Base-by-base conservation (phyloP, 805 yeast species). In the Candida ovalis region DNA sequence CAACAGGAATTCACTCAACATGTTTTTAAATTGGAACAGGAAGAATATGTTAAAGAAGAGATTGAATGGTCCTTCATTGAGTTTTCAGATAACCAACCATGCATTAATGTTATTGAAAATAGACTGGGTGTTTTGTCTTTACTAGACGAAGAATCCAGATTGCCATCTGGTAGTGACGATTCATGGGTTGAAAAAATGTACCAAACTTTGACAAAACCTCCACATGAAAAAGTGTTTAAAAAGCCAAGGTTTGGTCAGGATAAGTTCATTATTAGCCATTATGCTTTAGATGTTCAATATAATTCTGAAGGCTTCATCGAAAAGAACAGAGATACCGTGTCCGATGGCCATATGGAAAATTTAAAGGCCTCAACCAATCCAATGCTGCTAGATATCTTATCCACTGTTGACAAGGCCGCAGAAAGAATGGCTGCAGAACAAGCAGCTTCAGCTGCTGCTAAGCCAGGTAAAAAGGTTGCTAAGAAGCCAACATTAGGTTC, bases 1-100 rank as follows among this genome's bases (percentile, higher is more conserved):
- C 98, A 92, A 70, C 98, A 92, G 69, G 97, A 92, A 67, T 92
- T 92, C 70, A 92, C 91, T 61, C 97, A 90, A 72, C 97, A 92
- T 62, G 97, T 92, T 46, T 92, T 92, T 79, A 92, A 92, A 65
- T 77, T 94, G 52, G 99, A 92, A 66, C 98, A 94, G 73, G 96
- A 91, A 62, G 97, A 94, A 64, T 92, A 92, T 64, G 78, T 90
- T 46, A 81, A 80, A 50, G 98, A 92, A 71, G 86, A 91, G 62
- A 91, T 92, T 55, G 94, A 91, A 66, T 92, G 98, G 97, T 85
- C 92, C 9, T 92, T 92, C 61, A 92, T 92, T 60, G 97, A 92
- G 60, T 92, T 91, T 62, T 82, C 94, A 46, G 99, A 92, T 67
- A 92, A 92, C 67, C 97, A 94, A 73, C 98, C 97, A 2, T 92